Percentiles rank a stretch among this genome's conserved stretches.
These are phyloP conservation scores for Apiospora kogelbergensis DNA, from an alignment of 2,329 filamentous ascomycete genomes.

Conservation along the genomic window DNA sequence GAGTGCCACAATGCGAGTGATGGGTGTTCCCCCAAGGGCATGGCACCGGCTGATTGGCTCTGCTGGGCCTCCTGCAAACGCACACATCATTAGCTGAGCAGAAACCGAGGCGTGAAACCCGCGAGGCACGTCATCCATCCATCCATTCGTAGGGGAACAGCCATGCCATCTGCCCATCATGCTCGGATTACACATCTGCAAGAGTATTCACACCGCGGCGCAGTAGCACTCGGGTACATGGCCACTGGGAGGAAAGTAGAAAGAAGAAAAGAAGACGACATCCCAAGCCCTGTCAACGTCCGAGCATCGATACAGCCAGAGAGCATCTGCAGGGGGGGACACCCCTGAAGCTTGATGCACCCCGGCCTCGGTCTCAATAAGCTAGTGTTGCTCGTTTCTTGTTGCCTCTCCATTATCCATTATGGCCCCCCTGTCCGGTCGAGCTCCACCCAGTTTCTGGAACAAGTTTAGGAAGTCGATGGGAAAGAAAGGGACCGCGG, in stretches of 20 bases:
- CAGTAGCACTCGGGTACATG: neutral
- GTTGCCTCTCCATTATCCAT: constrained; percentile 4
- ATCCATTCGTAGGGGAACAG: neutral
- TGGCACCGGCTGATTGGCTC: neutral
- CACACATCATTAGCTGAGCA: neutral
- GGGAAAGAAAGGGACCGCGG: constrained; percentile 6
- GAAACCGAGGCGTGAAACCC: neutral
- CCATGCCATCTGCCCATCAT: neutral
- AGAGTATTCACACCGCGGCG: constrained; percentile 18
- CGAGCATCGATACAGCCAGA: constrained; percentile 24
- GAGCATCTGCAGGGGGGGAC: constrained; percentile 25
- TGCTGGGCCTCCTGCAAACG: neutral
- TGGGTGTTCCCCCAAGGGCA: neutral
- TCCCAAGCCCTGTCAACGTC: constrained; percentile 31
- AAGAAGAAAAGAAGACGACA: constrained; percentile 10
- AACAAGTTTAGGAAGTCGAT: constrained; percentile 8
- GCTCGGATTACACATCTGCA: constrained; percentile 12
- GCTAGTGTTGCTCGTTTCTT: constrained; percentile 5
- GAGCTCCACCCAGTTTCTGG: constrained; percentile 26
- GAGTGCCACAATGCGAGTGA: constrained; percentile 7
- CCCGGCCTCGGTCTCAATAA: constrained; percentile 29
- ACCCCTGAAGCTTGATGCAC: constrained; percentile 29
- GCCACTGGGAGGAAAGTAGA: neutral
- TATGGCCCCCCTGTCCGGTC: constrained; percentile 24
- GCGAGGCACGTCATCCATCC: neutral